phyloP scores from a whole-genome alignment of 73 alveolate genomes.

The Tetrahymena malaccensis region DNA sequence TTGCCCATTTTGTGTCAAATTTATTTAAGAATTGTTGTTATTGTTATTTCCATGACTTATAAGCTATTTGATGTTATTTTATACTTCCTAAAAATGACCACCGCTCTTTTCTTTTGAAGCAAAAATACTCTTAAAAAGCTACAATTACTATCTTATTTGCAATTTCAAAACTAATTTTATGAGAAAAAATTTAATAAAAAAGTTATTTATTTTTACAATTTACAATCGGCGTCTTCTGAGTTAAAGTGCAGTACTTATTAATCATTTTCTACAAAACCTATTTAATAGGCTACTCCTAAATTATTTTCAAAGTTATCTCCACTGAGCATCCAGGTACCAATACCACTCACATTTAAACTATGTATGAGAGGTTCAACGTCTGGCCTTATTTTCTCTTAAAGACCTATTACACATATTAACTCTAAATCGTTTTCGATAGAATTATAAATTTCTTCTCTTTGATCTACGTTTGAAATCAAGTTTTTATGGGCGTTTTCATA shows the following conservation, averaged over 20 bases:
- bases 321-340: not conserved
- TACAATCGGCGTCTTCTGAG: not conserved
- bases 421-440: not conserved
- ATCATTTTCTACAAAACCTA: not conserved
- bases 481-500: not conserved
- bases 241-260: not conserved
- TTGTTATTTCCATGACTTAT: not conserved
- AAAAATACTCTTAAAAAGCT: not conserved
- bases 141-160: not conserved
- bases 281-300: not conserved
- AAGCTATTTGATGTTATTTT: not conserved
- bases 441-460: not conserved
- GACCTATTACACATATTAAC: not conserved
- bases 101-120: not conserved
- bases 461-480: not conserved
- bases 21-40: not conserved
- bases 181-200: not conserved
- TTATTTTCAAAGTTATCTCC: not conserved
- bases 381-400: not conserved
- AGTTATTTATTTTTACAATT: not conserved
- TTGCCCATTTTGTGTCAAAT: not conserved
- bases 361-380: not conserved
- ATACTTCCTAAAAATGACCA: not conserved
- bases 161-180: not conserved
- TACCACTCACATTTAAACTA: not conserved